Evolutionary conservation across 2,329 filamentous ascomycete species (phyloP).

Genomic region (Fusarium compactum): DNA sequence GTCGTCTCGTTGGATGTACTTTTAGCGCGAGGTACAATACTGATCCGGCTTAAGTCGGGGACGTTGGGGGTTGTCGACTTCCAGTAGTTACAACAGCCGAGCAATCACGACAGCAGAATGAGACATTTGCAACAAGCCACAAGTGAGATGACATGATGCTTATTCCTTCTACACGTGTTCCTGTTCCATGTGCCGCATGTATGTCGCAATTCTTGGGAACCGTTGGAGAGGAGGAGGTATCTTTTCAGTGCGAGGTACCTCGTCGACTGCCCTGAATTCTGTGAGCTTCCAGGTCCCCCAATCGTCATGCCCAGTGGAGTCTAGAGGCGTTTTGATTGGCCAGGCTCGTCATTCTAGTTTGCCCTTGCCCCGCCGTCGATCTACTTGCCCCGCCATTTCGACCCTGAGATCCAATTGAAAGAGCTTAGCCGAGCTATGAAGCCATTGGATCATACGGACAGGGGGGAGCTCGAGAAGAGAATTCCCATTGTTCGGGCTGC

Average conservation of each 20-base stretch:
- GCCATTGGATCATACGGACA: slow-evolving; percentile 33
- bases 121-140: slow-evolving; percentile 5
- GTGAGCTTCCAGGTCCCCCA: slow-evolving; percentile 36
- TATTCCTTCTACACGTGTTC: slow-evolving; percentile 10
- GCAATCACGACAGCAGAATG: slow-evolving; percentile 8
- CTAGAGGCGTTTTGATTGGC: slow-evolving; percentile 39
- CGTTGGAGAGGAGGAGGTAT: slow-evolving; percentile 14
- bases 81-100: background rate
- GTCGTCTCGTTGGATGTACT: background rate
- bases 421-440: slow-evolving; percentile 38
- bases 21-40: background rate
- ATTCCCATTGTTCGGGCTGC: slow-evolving; percentile 27
- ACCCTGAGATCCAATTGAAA: slow-evolving; percentile 38
- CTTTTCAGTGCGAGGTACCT: slow-evolving; percentile 16
- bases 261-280: slow-evolving; percentile 25
- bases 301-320: slow-evolving; percentile 47
- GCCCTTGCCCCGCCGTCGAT: slow-evolving; percentile 47
- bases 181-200: background rate
- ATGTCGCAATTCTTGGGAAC: background rate
- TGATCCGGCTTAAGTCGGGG: background rate
- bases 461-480: slow-evolving; percentile 38
- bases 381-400: slow-evolving; percentile 46
- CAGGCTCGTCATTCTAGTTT: slow-evolving; percentile 40
- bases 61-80: background rate
- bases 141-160: background rate